Conservation (phyloP, 805 yeast species). For the Ogataea angusta region DNA sequence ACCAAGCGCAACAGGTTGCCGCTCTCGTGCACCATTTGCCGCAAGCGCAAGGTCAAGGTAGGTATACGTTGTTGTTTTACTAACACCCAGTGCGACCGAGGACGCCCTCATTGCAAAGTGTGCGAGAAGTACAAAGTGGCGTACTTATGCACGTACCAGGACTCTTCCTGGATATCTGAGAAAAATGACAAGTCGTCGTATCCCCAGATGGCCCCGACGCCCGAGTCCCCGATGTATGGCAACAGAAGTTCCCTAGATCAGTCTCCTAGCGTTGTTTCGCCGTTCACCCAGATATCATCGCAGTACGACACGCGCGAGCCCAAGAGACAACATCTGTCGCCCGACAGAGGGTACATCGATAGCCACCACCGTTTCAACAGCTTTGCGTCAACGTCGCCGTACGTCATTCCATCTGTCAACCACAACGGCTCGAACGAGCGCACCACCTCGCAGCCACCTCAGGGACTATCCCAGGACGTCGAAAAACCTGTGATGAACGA, state of each 20-base stretch:
- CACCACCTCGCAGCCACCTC: slow-evolving; percentile 6
- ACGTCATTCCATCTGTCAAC: slow-evolving; percentile 6
- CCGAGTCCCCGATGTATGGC: neutral
- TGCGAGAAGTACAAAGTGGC: slow-evolving; percentile 31
- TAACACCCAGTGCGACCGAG: slow-evolving; percentile 32
- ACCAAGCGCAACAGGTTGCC: slow-evolving; percentile 41
- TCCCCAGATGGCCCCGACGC: neutral
- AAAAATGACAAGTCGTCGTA: slow-evolving; percentile 1
- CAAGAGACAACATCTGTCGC: neutral
- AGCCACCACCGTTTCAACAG: slow-evolving; percentile 9
- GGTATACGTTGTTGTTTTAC: slow-evolving; percentile 18
- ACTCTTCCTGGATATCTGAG: slow-evolving; percentile 28
- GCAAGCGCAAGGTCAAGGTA: slow-evolving; percentile 44
- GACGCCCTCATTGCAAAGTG: slow-evolving; percentile 33
- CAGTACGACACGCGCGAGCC: neutral
- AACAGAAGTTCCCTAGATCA: neutral
- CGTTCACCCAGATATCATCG: neutral
- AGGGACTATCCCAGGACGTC: neutral
- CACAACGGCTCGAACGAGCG: slow-evolving; percentile 4
- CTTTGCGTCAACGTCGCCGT: slow-evolving; percentile 10
- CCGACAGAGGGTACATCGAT: neutral
- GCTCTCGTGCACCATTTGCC: slow-evolving; percentile 45
- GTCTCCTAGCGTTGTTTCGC: neutral
- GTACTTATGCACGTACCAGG: slow-evolving; percentile 31
- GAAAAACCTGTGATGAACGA: slow-evolving; percentile 26